Percentiles rank a stretch among this genome's conserved stretches.
Conservation (phyloP, 306 rosid species). For the Trifolium dubium region DNA sequence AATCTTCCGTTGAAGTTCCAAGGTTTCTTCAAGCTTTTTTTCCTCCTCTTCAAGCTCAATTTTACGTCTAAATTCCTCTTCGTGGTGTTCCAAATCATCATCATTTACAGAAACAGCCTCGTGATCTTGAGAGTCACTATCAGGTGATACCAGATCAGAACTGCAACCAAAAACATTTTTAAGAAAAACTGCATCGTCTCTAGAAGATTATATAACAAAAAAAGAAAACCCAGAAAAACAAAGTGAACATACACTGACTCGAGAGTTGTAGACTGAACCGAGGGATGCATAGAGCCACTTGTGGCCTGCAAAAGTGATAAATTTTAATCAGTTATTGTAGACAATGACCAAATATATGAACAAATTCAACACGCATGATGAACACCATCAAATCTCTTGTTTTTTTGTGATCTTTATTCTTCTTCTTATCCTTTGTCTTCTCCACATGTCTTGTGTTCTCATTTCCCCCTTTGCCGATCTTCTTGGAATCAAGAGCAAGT, state of each 20-base stretch:
- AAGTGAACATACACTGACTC: conserved; percentile 57
- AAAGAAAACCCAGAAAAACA: conserved; percentile 17
- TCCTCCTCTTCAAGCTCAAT: conserved; percentile 90
- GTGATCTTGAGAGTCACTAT: conserved; percentile 61
- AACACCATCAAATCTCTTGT: conserved; percentile 81
- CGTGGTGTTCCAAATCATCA: conserved; percentile 66
- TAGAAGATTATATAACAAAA: conserved; percentile 17
- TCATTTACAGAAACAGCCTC: conserved; percentile 56
- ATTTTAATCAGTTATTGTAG: conserved; percentile 40
- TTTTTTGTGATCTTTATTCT: conserved; percentile 78
- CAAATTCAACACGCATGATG: conserved; percentile 39
- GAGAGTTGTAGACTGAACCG: conserved; percentile 47
- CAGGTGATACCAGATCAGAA: conserved; percentile 53
- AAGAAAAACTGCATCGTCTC: conserved; percentile 24
- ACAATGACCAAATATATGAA: conserved; percentile 40
- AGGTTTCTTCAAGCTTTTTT: conserved; percentile 89
- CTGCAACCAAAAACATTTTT: conserved; percentile 59
- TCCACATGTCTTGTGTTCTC: conserved; percentile 68
- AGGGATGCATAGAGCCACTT: conserved; percentile 53
- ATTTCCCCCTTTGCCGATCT: conserved; percentile 71
- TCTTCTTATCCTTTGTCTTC: conserved; percentile 88
- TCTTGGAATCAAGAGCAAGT: conserved; percentile 89
- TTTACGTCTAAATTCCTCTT: conserved; percentile 78
- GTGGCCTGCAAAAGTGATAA: conserved; percentile 57
- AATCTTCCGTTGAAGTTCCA: conserved; percentile 85